Evolutionary conservation across 345 rosid genomes (phyloP).

Genomic region (Populus alba): DNA sequence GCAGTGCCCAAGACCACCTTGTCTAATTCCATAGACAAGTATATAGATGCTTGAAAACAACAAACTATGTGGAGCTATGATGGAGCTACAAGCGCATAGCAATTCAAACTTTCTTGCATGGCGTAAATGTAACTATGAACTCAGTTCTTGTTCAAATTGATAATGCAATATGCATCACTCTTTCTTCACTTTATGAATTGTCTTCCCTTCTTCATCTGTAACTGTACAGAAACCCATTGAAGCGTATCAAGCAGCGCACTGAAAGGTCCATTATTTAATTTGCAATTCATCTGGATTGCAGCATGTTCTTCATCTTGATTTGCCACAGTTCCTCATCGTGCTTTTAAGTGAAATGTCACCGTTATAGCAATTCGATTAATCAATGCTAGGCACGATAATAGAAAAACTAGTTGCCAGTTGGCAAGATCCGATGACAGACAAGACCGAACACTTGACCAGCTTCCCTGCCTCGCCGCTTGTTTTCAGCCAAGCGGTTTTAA

Average conservation of each 20-base stretch:
- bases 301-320: background rate
- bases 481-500: background rate
- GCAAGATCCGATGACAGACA: background rate
- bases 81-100: background rate
- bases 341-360: background rate
- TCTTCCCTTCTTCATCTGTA: background rate
- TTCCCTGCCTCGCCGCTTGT: background rate
- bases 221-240: background rate
- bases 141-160: background rate
- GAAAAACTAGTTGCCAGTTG: background rate
- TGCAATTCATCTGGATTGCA: background rate
- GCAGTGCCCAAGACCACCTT: slow-evolving; percentile 73
- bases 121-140: background rate
- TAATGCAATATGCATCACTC: background rate
- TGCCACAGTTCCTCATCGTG: background rate
- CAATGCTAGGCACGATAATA: background rate
- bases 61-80: background rate
- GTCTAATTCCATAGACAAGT: slow-evolving; percentile 55
- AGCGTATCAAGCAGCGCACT: background rate
- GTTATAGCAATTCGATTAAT: background rate
- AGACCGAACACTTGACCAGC: background rate
- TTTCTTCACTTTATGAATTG: background rate
- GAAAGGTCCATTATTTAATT: background rate
- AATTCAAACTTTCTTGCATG: background rate
- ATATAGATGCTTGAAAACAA: slow-evolving; percentile 34